Conservation (phyloP, 495 filamentous ascomycete genomes). For the Hypoxylon subgilvum region DNA sequence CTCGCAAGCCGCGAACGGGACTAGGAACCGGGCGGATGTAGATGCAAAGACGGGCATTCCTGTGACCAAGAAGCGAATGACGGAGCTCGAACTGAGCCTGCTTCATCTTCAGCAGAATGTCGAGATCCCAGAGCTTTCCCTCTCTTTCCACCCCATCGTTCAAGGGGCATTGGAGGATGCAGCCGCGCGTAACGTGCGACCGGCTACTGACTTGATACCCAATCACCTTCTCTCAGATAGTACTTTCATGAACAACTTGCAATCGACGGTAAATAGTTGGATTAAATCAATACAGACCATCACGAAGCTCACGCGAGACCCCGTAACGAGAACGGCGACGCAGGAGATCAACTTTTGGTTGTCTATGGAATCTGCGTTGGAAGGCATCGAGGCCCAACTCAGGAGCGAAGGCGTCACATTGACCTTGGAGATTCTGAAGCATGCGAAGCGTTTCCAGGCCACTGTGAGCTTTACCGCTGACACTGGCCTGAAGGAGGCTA, state of each 20-base stretch:
- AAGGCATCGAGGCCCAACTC: slow-evolving; percentile 86
- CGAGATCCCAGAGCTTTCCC: slow-evolving; percentile 87
- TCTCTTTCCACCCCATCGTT: slow-evolving; percentile 85
- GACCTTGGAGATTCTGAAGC: slow-evolving; percentile 89
- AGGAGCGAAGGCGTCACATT: slow-evolving; percentile 86
- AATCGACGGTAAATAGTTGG: slow-evolving; percentile 93
- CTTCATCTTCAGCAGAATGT: slow-evolving; percentile 95
- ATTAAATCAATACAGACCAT: slow-evolving; percentile 98
- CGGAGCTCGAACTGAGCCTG: slow-evolving; percentile 87
- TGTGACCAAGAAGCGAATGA: slow-evolving; percentile 93
- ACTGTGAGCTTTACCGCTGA: slow-evolving; percentile 95
- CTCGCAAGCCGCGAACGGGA: slow-evolving; percentile 70
- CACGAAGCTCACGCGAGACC: slow-evolving; percentile 89
- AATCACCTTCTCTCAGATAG: slow-evolving; percentile 75
- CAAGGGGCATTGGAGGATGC: slow-evolving; percentile 83
- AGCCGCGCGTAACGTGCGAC: slow-evolving; percentile 63
- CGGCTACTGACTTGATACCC: slow-evolving; percentile 78
- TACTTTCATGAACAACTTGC: slow-evolving; percentile 89
- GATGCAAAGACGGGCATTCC: slow-evolving; percentile 93
- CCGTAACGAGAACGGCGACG: slow-evolving; percentile 83
- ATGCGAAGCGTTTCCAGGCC: slow-evolving; percentile 95
- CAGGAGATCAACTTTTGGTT: slow-evolving; percentile 99
- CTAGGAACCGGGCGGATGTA: slow-evolving; percentile 74
- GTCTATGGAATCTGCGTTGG: slow-evolving; percentile 88
- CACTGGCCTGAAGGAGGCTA: slow-evolving; percentile 92